phyloP scores from a whole-genome alignment of 768 basidiomycete species.

The Daedaleopsis sinensis region DNA sequence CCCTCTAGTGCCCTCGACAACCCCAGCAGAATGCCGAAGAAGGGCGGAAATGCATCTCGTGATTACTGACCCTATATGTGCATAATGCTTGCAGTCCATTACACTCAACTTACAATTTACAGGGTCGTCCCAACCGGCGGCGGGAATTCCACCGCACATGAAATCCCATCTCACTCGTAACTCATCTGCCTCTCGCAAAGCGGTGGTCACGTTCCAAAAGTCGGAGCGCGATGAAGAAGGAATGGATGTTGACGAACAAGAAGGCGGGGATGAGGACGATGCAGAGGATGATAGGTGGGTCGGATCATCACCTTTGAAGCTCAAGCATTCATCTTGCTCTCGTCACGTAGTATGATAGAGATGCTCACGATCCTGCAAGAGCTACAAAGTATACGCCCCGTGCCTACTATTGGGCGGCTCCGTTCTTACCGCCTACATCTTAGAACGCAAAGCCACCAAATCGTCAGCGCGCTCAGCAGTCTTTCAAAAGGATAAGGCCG shows the following conservation, averaged over 20 bases:
- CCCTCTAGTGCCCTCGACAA: not conserved
- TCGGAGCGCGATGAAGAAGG: not conserved
- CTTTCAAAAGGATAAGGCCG: conserved; percentile 29
- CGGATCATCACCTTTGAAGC: too few species aligned
- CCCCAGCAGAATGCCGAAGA: not conserved
- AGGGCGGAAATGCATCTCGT: not conserved
- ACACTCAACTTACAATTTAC: not conserved
- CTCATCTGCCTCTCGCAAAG: not conserved
- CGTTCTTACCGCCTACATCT: not conserved
- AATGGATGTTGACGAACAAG: not conserved
- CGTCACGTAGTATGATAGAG: conserved; percentile 23
- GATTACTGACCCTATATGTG: not conserved
- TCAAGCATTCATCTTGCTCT: not conserved
- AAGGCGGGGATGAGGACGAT: conserved; percentile 10
- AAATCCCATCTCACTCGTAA: not conserved
- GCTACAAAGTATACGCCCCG: conserved; percentile 24
- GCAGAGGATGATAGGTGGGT: conserved; percentile 23
- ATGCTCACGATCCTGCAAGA: conserved; percentile 31
- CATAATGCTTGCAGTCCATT: not conserved
- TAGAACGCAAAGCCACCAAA: conserved; percentile 31
- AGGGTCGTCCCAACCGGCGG: not conserved
- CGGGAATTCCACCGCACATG: not conserved
- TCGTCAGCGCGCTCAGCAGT: conserved; percentile 21
- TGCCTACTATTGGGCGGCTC: not conserved
- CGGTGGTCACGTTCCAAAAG: not conserved